These are phyloP conservation scores for Paramarasmius palmivorus DNA, from an alignment of 1,284 basidiomycete species.

Conservation along the genomic window DNA sequence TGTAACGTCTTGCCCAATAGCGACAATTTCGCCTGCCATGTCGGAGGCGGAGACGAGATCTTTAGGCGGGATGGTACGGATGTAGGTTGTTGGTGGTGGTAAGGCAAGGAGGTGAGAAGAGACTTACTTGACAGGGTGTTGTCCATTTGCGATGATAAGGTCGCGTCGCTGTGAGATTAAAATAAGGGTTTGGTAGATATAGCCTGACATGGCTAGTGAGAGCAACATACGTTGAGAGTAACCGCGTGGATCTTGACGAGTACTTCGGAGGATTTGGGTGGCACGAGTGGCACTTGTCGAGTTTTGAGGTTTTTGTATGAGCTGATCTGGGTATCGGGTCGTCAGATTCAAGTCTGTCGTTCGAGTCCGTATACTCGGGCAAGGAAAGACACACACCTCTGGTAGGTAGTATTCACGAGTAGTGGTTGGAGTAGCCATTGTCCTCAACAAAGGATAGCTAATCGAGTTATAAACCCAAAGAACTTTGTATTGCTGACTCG, in stretches of 20 bases:
- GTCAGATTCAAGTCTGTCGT: too few relatives aligned
- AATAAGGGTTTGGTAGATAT: too few relatives aligned
- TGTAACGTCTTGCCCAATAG: conserved; percentile 42
- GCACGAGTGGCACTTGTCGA: conserved; percentile 25
- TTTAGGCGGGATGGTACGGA: conserved; percentile 10
- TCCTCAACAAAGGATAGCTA: too few relatives aligned
- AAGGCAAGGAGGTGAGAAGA: neutral
- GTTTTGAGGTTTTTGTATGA: conserved; percentile 28
- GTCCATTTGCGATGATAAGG: conserved; percentile 33
- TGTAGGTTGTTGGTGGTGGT: too few relatives aligned
- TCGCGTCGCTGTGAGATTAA: conserved; percentile 43
- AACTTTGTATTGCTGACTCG: too few relatives aligned
- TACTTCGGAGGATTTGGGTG: conserved; percentile 35
- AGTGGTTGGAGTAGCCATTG: too few relatives aligned
- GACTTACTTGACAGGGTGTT: conserved; percentile 28
- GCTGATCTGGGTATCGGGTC: conserved; percentile 10
- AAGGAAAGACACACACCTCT: too few relatives aligned
- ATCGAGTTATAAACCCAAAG: too few relatives aligned
- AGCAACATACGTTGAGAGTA: conserved; percentile 44
- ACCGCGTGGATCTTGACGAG: conserved; percentile 47
- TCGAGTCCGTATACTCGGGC: too few relatives aligned
- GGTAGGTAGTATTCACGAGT: too few relatives aligned
- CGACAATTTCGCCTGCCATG: conserved; percentile 53
- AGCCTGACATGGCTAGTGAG: neutral
- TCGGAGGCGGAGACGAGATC: conserved; percentile 50